Conservation (phyloP, 2,329 filamentous ascomycete genomes). For the Aspergillus brasiliensis region DNA sequence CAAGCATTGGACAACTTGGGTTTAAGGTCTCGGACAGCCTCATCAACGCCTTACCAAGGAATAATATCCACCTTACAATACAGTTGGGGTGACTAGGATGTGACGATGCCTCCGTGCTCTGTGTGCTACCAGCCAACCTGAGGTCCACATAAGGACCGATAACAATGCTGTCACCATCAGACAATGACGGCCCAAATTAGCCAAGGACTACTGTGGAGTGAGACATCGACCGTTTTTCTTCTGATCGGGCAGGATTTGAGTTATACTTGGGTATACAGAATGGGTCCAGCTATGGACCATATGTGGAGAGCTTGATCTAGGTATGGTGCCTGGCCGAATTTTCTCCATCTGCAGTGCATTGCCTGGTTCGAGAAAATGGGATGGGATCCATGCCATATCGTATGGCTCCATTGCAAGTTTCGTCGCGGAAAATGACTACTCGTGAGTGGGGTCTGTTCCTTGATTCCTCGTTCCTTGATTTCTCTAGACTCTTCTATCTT, state of each 20-base stretch:
- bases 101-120: neutral
- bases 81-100: neutral
- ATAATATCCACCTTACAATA: neutral
- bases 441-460: no score
- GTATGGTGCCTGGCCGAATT: neutral
- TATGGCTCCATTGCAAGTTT: no score
- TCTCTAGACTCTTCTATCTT: neutral
- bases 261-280: slow-evolving; percentile 1
- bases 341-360: neutral
- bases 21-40: neutral
- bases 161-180: neutral
- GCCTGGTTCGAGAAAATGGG: neutral
- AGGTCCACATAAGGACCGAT: neutral
- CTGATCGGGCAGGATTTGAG: neutral
- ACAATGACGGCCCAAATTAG: neutral
- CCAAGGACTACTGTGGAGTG: neutral
- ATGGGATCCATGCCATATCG: no score
- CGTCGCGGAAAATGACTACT: no score
- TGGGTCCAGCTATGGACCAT: neutral
- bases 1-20: neutral
- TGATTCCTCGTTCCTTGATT: neutral
- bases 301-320: neutral
- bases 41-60: no score
- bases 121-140: neutral
- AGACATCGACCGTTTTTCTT: neutral